Evolutionary conservation across 1,284 basidiomycete species (phyloP), one percentile per base, ranked within the genome.

Genomic region (Puccinia polysora): DNA sequence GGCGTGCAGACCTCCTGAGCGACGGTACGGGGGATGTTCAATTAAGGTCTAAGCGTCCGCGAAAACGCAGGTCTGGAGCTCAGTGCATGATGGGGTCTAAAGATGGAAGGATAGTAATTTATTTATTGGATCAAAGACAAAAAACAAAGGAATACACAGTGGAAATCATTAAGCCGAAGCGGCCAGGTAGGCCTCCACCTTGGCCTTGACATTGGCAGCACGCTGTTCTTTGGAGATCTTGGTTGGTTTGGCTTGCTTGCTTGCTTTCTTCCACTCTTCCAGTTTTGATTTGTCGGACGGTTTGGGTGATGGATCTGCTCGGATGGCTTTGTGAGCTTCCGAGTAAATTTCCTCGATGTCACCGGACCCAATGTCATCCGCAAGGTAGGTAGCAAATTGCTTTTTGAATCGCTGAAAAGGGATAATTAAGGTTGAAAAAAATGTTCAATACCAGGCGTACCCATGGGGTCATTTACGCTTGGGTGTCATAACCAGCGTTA

Each of bases 361-460:
- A 77, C 95, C 96, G 2, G 92, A 95, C 74, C 91, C 91, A 77
- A 99, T 83, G 77, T 89, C 96, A 81, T 96, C 92, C 59, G 90
- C 92, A 76, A 99, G 91, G 83, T 97, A 97, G 45, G 87, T 86
- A 14, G 95, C 80, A 83, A 97, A 97, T 81, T 97, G 95, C 85
- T 95, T 97, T 87, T 97, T 97, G 87, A 97, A 97, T n/a, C 65
- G 65, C 65, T 68, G 36, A 30, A 15, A 32, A 53, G 10, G 23
- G 3, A 38, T 12, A 38, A 10, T 10, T 10, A 49, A n/a, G 63
- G 23, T 50, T 38, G 23, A 43, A 5, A 12, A 7, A 68, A 40
- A 52, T 52, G 3, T 2, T 5, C 7, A 43, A 38, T 45, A n/a
- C 14, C 4, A 28, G 20, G 23, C 18, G 12, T 6, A 15, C 10